Evolutionary conservation across 2,329 filamentous ascomycete genomes (phyloP).

Genomic region (Orbilia brochopaga): DNA sequence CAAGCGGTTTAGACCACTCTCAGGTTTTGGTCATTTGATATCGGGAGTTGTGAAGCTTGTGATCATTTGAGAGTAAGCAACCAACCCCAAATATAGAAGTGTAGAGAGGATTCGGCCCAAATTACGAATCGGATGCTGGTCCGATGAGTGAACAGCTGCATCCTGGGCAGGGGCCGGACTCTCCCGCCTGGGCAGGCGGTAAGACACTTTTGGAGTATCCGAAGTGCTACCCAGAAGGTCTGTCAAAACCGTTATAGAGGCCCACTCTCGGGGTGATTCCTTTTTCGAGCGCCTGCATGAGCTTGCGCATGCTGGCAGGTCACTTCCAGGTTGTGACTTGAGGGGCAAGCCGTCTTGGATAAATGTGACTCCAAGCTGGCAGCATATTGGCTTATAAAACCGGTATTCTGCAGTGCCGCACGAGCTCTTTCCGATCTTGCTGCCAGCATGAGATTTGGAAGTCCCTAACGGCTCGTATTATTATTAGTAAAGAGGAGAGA

Average conservation of each 20-base stretch:
- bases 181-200: neutral
- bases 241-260: neutral
- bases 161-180: neutral
- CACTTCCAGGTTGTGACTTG: neutral
- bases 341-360: neutral
- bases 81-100: too few species aligned
- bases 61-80: too few species aligned
- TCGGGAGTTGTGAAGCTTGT: too few species aligned
- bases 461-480: neutral
- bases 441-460: neutral
- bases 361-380: neutral
- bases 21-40: too few species aligned
- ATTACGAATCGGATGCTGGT: neutral
- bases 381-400: neutral
- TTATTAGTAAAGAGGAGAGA: too few species aligned
- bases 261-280: neutral
- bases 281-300: neutral
- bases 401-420: neutral
- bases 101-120: neutral
- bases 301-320: neutral
- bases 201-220: neutral
- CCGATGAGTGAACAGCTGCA: neutral
- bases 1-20: too few species aligned
- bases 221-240: constrained; percentile 7
- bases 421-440: constrained; percentile 4